Evolutionary conservation across 2,329 filamentous ascomycete species (phyloP).

Genomic region (Achaetomium macrosporum): DNA sequence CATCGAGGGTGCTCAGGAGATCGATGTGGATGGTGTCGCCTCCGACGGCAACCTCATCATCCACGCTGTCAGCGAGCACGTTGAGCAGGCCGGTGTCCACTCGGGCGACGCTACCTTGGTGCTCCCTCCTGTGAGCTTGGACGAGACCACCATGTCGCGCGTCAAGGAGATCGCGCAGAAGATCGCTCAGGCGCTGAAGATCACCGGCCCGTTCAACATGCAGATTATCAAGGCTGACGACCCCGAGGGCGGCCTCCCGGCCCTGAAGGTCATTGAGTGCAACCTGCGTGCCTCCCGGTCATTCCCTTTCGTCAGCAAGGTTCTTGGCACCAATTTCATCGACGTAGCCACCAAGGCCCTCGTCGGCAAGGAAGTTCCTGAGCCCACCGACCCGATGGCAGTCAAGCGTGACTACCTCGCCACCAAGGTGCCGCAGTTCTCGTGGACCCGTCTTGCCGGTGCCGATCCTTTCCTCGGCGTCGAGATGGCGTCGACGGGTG

Average conservation of each 20-base stretch:
- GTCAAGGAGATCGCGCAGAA: slow-evolving; percentile 95
- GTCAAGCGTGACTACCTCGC: slow-evolving; percentile 86
- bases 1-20: slow-evolving; percentile 93
- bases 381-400: slow-evolving; percentile 81
- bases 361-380: slow-evolving; percentile 76
- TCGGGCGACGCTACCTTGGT: slow-evolving; percentile 95
- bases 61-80: slow-evolving; percentile 90
- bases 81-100: slow-evolving; percentile 96
- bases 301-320: slow-evolving; percentile 97
- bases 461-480: slow-evolving; percentile 97
- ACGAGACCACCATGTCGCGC: slow-evolving; percentile 70
- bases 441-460: slow-evolving; percentile 94
- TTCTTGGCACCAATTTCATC: slow-evolving; percentile 94
- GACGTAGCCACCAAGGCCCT: slow-evolving; percentile 91
- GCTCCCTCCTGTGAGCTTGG: slow-evolving; percentile 76
- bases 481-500: slow-evolving; percentile 94
- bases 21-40: slow-evolving; percentile 91
- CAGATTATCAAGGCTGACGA: slow-evolving; percentile 93
- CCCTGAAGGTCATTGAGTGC: slow-evolving; percentile 95
- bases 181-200: slow-evolving; percentile 94
- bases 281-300: slow-evolving; percentile 95
- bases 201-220: slow-evolving; percentile 99
- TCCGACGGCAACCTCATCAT: slow-evolving; percentile 79
- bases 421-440: slow-evolving; percentile 98
- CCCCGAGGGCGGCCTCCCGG: slow-evolving; percentile 66